A percentile compares a stretch with the other conserved stretches of the same genome.
Evolutionary conservation across 2,329 filamentous ascomycete species (phyloP).

Genomic region (Trichoderma pleuroti): DNA sequence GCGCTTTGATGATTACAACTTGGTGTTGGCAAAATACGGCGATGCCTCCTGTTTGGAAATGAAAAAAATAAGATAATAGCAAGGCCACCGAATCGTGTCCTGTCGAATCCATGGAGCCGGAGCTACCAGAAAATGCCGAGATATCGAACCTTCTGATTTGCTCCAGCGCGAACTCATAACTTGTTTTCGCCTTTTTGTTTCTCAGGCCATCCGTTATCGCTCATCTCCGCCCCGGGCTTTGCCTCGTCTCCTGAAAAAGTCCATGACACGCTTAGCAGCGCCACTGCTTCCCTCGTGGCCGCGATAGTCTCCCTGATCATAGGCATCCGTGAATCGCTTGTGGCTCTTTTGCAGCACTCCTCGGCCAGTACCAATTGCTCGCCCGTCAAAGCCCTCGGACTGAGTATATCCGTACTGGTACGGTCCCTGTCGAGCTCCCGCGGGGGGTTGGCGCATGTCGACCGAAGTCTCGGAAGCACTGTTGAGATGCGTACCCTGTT

Average conservation of each 20-base stretch:
- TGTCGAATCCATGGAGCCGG: not conserved
- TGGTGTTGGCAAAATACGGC: constrained; percentile 11
- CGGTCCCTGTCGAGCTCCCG: constrained; percentile 38
- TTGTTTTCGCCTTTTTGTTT: not conserved
- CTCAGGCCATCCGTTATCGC: constrained; percentile 31
- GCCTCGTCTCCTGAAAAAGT: constrained; percentile 89
- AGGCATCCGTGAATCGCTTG: constrained; percentile 85
- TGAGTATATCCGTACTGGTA: constrained; percentile 43
- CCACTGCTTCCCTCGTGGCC: constrained; percentile 79
- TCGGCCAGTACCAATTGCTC: constrained; percentile 40
- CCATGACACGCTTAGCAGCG: constrained; percentile 90
- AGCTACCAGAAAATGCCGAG: not conserved
- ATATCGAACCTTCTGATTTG: not conserved
- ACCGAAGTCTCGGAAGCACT: constrained; percentile 54
- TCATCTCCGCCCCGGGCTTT: constrained; percentile 65
- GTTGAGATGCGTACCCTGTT: constrained; percentile 43
- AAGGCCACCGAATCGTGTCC: not conserved
- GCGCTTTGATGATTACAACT: constrained; percentile 20
- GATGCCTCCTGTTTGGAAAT: constrained; percentile 3
- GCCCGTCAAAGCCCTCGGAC: constrained; percentile 42
- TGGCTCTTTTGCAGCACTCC: constrained; percentile 77
- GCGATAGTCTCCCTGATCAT: constrained; percentile 66
- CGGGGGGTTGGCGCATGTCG: constrained; percentile 44
- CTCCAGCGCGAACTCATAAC: not conserved
- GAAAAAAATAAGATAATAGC: not conserved